phyloP scores from a whole-genome alignment of 2,329 filamentous ascomycete genomes.

The Monosporascus sp. region DNA sequence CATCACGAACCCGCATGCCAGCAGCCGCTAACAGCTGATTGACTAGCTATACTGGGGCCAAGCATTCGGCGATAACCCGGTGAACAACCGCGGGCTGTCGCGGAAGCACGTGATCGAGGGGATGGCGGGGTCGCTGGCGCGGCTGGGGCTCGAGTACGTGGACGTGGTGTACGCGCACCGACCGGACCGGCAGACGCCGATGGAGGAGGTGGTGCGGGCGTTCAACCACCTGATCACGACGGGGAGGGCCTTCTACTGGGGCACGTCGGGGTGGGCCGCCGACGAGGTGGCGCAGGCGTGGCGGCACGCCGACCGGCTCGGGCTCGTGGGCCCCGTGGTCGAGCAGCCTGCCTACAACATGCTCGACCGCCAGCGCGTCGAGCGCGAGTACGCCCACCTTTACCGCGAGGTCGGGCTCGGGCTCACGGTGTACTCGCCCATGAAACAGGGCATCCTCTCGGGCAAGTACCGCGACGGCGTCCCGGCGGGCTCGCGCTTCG shows the following conservation, averaged over 20 bases:
- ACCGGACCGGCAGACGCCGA: slow-evolving; percentile 61
- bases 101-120: slow-evolving; percentile 68
- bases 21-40: neutral
- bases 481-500: slow-evolving; percentile 27
- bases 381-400: slow-evolving; percentile 55
- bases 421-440: slow-evolving; percentile 58
- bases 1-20: neutral
- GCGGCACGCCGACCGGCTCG: slow-evolving; percentile 54
- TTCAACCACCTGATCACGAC: slow-evolving; percentile 66
- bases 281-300: slow-evolving; percentile 61
- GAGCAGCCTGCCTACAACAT: slow-evolving; percentile 66
- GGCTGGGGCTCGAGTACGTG: slow-evolving; percentile 55
- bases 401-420: slow-evolving; percentile 57
- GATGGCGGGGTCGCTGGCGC: slow-evolving; percentile 52
- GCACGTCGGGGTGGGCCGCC: slow-evolving; percentile 63
- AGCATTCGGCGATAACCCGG: slow-evolving; percentile 53
- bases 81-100: slow-evolving; percentile 64
- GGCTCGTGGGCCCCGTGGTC: slow-evolving; percentile 58
- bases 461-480: slow-evolving; percentile 65
- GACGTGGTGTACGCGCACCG: slow-evolving; percentile 67
- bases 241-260: slow-evolving; percentile 67
- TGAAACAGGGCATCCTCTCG: slow-evolving; percentile 56
- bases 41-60: slow-evolving; percentile 58
- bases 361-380: slow-evolving; percentile 56
- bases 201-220: slow-evolving; percentile 64